Conservation (phyloP, 208 protist genomes). For the Novymonas esmeraldas region DNA sequence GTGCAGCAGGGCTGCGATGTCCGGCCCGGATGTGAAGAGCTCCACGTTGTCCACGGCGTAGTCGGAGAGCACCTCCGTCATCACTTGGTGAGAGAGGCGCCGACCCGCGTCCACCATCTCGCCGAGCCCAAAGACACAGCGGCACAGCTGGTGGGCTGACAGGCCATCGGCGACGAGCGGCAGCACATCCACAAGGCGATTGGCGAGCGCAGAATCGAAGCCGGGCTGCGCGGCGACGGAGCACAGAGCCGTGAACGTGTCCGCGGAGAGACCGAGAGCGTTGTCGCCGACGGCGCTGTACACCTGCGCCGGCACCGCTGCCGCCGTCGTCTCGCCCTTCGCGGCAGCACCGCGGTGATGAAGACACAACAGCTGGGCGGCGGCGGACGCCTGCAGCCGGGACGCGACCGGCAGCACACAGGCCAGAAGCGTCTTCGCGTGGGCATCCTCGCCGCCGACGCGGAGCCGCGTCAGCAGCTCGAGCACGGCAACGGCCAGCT, state of each 20-base stretch:
- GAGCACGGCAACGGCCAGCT: slow-evolving; percentile 13
- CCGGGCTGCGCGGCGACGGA: neutral
- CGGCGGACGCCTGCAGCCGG: neutral
- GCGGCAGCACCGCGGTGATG: neutral
- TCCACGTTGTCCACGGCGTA: slow-evolving; percentile 77
- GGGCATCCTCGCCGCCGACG: neutral
- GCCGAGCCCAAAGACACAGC: slow-evolving; percentile 57
- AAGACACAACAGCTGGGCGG: slow-evolving; percentile 9
- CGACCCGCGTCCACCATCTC: slow-evolving; percentile 59
- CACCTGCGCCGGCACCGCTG: slow-evolving; percentile 1
- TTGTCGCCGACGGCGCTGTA: neutral
- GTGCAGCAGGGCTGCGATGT: slow-evolving; percentile 66
- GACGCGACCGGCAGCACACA: slow-evolving; percentile 10
- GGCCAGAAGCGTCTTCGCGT: slow-evolving; percentile 2
- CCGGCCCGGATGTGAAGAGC: slow-evolving; percentile 61
- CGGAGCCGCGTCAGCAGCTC: neutral
- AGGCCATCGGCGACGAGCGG: slow-evolving; percentile 51
- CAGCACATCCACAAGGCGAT: slow-evolving; percentile 43
- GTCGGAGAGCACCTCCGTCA: slow-evolving; percentile 60
- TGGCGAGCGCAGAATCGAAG: slow-evolving; percentile 26
- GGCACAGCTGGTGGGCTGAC: slow-evolving; percentile 47
- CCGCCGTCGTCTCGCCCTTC: neutral
- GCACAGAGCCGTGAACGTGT: slow-evolving; percentile 24
- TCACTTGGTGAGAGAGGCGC: slow-evolving; percentile 74
- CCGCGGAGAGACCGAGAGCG: slow-evolving; percentile 6